Conservation (phyloP, 1,139 yeast species). For the Trichomonascaceae sp. region DNA sequence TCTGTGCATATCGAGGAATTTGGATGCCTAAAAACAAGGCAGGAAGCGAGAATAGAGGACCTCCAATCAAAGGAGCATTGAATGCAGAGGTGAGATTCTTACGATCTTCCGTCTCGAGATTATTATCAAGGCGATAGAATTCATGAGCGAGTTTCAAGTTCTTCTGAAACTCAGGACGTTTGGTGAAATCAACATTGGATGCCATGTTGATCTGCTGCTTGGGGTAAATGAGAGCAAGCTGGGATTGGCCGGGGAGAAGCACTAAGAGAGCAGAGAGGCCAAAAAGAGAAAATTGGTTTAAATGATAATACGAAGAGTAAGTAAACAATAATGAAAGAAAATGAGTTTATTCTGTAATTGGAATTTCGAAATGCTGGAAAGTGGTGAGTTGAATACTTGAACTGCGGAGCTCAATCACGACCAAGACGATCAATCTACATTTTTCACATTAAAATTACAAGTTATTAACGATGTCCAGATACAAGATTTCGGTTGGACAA, state of each 20-base stretch:
- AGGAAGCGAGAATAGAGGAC: slow-evolving; percentile 20
- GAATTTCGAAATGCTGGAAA: not conserved
- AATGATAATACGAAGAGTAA: not conserved
- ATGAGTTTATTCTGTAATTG: not conserved
- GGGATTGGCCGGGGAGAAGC: not conserved
- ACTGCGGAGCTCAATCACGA: not conserved
- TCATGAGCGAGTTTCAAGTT: slow-evolving; percentile 13
- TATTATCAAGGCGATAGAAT: slow-evolving; percentile 18
- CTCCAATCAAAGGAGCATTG: slow-evolving; percentile 15
- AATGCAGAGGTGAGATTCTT: slow-evolving; percentile 16
- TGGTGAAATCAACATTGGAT: not conserved
- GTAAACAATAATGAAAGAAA: too few relatives aligned
- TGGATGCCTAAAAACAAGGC: slow-evolving; percentile 19
- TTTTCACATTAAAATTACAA: not conserved
- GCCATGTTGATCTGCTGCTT: not conserved
- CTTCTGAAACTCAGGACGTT: slow-evolving; percentile 9
- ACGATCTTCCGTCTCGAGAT: slow-evolving; percentile 16
- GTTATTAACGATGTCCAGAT: not conserved
- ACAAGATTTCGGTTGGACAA: too few relatives aligned
- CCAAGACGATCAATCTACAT: not conserved
- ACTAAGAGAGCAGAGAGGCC: not conserved
- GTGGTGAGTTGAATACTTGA: not conserved
- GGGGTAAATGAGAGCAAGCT: not conserved
- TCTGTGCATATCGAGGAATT: slow-evolving; percentile 17
- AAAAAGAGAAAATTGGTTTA: not conserved